A percentile compares a stretch with the other conserved stretches of the same genome.
These are phyloP conservation scores for Cladosporium sp. DNA, from an alignment of 2,329 filamentous ascomycete species.

Conservation along the genomic window DNA sequence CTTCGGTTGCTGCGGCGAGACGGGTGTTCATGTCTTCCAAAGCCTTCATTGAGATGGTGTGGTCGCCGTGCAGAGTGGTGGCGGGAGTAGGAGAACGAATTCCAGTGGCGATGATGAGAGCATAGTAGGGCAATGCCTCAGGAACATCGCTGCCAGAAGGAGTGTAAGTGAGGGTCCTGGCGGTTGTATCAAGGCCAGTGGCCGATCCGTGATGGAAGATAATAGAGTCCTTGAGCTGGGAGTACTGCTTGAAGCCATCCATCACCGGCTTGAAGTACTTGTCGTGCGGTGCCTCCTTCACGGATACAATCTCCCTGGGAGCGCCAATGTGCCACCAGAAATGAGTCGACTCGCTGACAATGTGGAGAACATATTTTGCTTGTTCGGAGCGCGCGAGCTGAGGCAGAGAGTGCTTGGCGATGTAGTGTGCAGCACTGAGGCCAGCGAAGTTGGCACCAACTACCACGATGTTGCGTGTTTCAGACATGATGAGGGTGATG, in stretches of 20 bases:
- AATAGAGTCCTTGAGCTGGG: conserved; percentile 31
- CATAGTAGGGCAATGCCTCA: conserved; percentile 44
- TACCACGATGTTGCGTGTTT: conserved; percentile 44
- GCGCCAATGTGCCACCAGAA: conserved; percentile 52
- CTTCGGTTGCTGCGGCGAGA: conserved; percentile 31
- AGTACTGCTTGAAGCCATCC: conserved; percentile 49
- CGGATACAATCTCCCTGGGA: conserved; percentile 49
- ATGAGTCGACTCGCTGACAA: conserved; percentile 50
- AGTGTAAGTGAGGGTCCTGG: conserved; percentile 42
- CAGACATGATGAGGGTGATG: conserved; percentile 22
- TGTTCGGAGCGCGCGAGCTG: conserved; percentile 26
- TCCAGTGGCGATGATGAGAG: conserved; percentile 54
- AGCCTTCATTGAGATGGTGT: conserved; percentile 27
- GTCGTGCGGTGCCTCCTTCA: conserved; percentile 42
- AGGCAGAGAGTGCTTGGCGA: conserved; percentile 49
- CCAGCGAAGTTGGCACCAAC: conserved; percentile 53
- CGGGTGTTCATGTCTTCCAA: conserved; percentile 29
- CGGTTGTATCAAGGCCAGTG: conserved; percentile 41
- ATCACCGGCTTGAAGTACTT: conserved; percentile 48
- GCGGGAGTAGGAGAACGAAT: conserved; percentile 42
- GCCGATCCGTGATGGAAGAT: conserved; percentile 47
- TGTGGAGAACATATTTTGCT: conserved; percentile 47
- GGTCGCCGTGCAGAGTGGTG: conserved; percentile 40
- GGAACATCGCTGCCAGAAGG: conserved; percentile 27
- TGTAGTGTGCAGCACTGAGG: conserved; percentile 48